Base-by-base conservation (phyloP, 2,329 filamentous ascomycete genomes). In the Stagonosporopsis tanaceti region DNA sequence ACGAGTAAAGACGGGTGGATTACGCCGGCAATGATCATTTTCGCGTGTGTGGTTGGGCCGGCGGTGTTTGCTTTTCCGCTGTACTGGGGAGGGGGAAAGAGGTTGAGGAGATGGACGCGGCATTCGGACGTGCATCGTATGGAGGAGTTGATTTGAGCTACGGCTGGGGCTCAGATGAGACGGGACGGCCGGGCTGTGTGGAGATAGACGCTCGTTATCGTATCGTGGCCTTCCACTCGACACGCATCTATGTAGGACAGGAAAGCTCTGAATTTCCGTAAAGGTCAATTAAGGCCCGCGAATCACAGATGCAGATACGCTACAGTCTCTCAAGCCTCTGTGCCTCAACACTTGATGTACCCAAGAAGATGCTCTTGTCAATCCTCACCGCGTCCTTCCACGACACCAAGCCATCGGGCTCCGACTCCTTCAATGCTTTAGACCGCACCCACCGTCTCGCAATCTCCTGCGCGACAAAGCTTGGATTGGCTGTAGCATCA, bases 21-120 rank as follows among this genome's bases (percentile, higher is more conserved):
- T 6, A 71, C 68, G 0, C 77, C 78, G 3, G 76, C 74, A n/a
- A 80, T 81, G 78, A 72, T 79, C 9, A 73, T 79, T 34, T 80
- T 80, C 57, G 75, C 76, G 1, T 74, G 79, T 41, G 71, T 71
- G 0, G 71, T 79, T 57, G 68, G 74, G 1, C 76, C 79, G 2
- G 70, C 78, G 15, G 53, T 77, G 2, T 64, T 79, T 45, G 76
- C 75, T 1, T 63, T 80, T 6, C 78, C 78, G 30, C 56, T 81
- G 28, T 80, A 79, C 54, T 78, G 74, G 61, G 70, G 71, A 0
- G 63, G 74, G n/a, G 78, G 79, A 0, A 81, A 80, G 72, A 76
- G 50, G 42, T 64, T 80, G 42, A 68, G 77, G 47, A 68, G 57
- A 22, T 77, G 74, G 72, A 79, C 77, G 1, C 75, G 66, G 60